Percentiles rank a stretch among this genome's conserved stretches.
phyloP scores from a whole-genome alignment of 129 eudicot genomes.

The Cynara cardunculus region DNA sequence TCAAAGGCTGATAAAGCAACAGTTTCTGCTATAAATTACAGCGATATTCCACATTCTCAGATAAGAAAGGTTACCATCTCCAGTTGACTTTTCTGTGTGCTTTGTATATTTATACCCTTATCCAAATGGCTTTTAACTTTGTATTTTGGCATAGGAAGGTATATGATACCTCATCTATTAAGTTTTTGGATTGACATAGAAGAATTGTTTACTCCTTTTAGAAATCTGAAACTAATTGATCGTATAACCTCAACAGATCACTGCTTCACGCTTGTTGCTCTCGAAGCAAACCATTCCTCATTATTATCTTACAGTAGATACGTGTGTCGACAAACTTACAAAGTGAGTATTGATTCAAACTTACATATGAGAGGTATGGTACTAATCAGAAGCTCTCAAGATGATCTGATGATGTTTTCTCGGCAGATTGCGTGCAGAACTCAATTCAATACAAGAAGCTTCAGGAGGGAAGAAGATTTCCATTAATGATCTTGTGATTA shows the following conservation, averaged over 20 bases:
- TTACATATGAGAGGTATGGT: neutral
- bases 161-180: conserved; percentile 2
- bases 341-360: conserved; percentile 51
- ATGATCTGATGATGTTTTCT: conserved; percentile 6
- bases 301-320: conserved; percentile 90
- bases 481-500: conserved; percentile 88
- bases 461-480: conserved; percentile 93
- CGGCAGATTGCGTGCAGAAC: conserved; percentile 65
- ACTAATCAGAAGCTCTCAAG: neutral
- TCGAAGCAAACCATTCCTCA: conserved; percentile 98
- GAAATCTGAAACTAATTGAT: conserved; percentile 9
- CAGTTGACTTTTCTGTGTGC: neutral
- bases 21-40: conserved; percentile 56
- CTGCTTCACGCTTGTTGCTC: conserved; percentile 80
- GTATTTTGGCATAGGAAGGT: neutral
- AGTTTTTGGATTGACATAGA: neutral
- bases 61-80: conserved; percentile 70
- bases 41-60: conserved; percentile 82
- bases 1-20: conserved; percentile 42
- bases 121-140: neutral
- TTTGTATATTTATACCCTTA: neutral
- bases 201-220: neutral
- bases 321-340: conserved; percentile 93
- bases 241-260: conserved; percentile 52
- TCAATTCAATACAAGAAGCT: conserved; percentile 85